Percentiles rank a stretch among this genome's conserved stretches.
phyloP scores from a whole-genome alignment of 2,329 filamentous ascomycete genomes.

The Stemphylium beticola region DNA sequence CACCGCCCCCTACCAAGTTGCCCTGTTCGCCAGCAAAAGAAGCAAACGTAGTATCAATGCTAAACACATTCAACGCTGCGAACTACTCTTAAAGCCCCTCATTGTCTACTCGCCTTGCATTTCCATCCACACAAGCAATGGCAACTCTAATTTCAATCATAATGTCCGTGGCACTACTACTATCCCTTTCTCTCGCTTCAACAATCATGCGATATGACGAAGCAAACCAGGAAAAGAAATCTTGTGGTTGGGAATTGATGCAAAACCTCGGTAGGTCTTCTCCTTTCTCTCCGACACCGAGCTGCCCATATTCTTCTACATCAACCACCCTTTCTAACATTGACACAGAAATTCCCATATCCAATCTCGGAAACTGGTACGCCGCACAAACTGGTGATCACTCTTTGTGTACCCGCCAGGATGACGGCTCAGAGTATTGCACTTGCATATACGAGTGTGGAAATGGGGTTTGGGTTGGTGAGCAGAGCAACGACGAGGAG shows the following conservation, averaged over 20 bases:
- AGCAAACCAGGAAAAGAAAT: neutral
- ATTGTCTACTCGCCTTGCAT: neutral
- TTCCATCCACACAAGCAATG: neutral
- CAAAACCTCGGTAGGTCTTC: conserved; percentile 7
- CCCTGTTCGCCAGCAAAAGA: neutral
- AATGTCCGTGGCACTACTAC: neutral
- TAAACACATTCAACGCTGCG: neutral
- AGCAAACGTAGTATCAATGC: neutral
- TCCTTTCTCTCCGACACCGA: too few relatives aligned
- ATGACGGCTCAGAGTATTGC: conserved; percentile 16
- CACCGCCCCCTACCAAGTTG: neutral
- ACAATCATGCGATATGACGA: neutral
- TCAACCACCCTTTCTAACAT: neutral
- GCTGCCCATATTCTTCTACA: neutral
- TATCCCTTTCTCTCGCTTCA: neutral
- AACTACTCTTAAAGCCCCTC: neutral
- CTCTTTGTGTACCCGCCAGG: conserved; percentile 12
- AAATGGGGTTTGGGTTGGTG: conserved; percentile 22
- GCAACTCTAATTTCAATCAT: neutral
- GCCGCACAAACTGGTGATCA: conserved; percentile 20
- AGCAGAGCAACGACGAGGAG: neutral
- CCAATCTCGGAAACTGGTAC: conserved; percentile 14
- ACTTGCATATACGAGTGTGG: conserved; percentile 27
- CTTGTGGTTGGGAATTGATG: conserved; percentile 22
- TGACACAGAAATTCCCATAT: conserved; percentile 16